Conservation (phyloP, 257 asterid genomes). For the Plectranthus barbatus region DNA sequence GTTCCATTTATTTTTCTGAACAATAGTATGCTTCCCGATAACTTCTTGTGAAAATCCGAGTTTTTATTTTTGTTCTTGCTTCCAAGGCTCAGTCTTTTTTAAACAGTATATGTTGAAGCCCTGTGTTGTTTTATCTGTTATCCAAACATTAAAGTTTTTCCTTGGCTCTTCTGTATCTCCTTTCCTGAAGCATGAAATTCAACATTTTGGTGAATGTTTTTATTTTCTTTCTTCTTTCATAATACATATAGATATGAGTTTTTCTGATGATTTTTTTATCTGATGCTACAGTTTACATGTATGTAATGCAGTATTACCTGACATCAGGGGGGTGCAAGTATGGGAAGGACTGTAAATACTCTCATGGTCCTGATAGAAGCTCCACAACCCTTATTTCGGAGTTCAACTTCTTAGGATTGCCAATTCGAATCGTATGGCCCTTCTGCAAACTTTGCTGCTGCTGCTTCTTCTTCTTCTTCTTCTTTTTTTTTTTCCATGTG, state of each 20-base stretch:
- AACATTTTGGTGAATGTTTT: background rate
- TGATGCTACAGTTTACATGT: conserved; percentile 9
- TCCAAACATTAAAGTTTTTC: background rate
- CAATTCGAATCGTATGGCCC: conserved; percentile 52
- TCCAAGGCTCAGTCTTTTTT: no score
- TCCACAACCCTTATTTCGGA: conserved; percentile 22
- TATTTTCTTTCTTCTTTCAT: background rate
- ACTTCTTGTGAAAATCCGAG: no score
- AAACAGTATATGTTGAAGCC: no score
- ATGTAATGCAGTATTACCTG: conserved; percentile 58
- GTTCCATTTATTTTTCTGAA: no score
- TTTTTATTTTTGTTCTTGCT: no score
- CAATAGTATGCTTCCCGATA: no score
- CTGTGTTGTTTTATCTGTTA: no score
- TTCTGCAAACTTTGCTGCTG: conserved; percentile 9
- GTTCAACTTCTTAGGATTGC: conserved; percentile 70
- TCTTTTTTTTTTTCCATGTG: conserved; percentile 2
- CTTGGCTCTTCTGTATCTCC: background rate
- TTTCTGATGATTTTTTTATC: background rate
- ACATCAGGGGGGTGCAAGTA: conserved; percentile 70
- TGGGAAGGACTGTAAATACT: conserved; percentile 58
- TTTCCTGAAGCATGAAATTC: background rate
- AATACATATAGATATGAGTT: background rate
- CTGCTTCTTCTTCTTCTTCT: no score
- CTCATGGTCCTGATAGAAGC: conserved; percentile 41